phyloP scores from a whole-genome alignment of 352 stramenopile species.

The Phytophthora nicotianae region DNA sequence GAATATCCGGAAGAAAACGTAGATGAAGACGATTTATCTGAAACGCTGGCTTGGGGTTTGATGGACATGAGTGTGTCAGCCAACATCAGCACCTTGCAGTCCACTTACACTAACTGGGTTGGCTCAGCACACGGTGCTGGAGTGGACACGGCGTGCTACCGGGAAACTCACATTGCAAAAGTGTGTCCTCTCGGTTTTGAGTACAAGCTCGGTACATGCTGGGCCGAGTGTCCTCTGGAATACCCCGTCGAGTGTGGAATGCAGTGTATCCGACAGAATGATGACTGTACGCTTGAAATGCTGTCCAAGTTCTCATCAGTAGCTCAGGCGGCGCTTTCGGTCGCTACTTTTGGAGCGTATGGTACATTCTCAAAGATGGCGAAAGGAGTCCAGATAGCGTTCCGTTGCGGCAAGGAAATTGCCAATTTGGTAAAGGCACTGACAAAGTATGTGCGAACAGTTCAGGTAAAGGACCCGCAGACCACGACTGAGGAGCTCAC shows the following conservation, averaged over 20 bases:
- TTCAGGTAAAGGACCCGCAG: constrained; percentile 29
- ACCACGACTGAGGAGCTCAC: constrained; percentile 37
- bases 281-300: constrained; percentile 37
- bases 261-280: constrained; percentile 45
- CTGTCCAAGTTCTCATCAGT: constrained; percentile 30
- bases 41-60: neutral
- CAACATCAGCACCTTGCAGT: constrained; percentile 2
- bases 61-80: neutral
- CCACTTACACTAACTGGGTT: constrained; percentile 32
- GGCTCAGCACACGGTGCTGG: constrained; percentile 15
- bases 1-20: no score
- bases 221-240: constrained; percentile 39
- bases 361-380: constrained; percentile 31
- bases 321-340: constrained; percentile 15
- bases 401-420: constrained; percentile 37
- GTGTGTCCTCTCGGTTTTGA: constrained; percentile 30
- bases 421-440: constrained; percentile 34
- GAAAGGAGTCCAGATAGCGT: constrained; percentile 14
- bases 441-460: constrained; percentile 24
- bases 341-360: constrained; percentile 28
- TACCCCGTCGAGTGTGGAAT: constrained; percentile 44
- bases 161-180: constrained; percentile 37
- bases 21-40: constrained; percentile 16
- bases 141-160: constrained; percentile 41
- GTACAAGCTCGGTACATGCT: constrained; percentile 31